Conservation (phyloP, 495 filamentous ascomycete species). For the Lindgomyces ingoldianus region DNA sequence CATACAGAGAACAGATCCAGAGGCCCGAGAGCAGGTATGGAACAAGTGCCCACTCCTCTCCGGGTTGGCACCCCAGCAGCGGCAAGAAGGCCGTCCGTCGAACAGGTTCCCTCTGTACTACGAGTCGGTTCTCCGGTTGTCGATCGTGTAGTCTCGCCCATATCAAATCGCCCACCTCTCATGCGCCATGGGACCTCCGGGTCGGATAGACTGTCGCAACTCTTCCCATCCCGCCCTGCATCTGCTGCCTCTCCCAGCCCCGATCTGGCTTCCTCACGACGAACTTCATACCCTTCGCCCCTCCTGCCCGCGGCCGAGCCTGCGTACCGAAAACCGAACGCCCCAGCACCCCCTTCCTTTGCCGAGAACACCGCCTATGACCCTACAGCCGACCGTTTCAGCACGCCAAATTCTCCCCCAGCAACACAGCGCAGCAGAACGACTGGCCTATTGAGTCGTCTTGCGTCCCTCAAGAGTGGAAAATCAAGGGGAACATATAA, state of each 20-base stretch:
- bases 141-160: conserved; percentile 5
- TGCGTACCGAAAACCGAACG: conserved; percentile 32
- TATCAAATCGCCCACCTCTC: conserved; percentile 17
- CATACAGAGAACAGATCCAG: not conserved
- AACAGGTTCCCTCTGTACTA: conserved; percentile 27
- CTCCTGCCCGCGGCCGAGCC: conserved; percentile 29
- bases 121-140: conserved; percentile 35
- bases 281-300: conserved; percentile 30
- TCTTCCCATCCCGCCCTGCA: conserved; percentile 32
- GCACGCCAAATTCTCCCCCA: conserved; percentile 3
- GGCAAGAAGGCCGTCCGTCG: conserved; percentile 21
- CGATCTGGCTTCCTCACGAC: conserved; percentile 21
- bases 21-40: conserved; percentile 23
- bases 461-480: conserved; percentile 25
- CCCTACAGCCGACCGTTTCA: conserved; percentile 13
- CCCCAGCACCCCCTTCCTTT: conserved; percentile 33
- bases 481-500: conserved; percentile 26
- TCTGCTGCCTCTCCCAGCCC: conserved; percentile 21
- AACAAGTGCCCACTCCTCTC: conserved; percentile 30
- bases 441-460: conserved; percentile 27
- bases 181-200: conserved; percentile 23
- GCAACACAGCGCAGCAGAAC: not conserved
- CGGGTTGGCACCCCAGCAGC: conserved; percentile 28
- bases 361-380: conserved; percentile 31
- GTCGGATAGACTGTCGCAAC: conserved; percentile 35